Percentiles rank a stretch among this genome's conserved stretches.
Evolutionary conservation across 208 protist genomes (phyloP).

Genomic region (Trypanosoma mega): DNA sequence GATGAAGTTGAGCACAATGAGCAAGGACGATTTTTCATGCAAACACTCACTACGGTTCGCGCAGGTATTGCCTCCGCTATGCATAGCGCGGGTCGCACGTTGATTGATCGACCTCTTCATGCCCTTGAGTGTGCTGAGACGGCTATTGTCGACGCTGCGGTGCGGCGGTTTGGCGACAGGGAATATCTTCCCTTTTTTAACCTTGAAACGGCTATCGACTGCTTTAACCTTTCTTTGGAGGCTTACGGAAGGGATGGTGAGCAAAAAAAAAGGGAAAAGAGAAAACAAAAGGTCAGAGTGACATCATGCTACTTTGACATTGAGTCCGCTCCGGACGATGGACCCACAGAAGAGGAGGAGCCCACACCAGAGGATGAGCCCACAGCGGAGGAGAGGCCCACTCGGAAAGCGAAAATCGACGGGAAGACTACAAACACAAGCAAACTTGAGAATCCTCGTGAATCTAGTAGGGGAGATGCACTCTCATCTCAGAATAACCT

Average conservation of each 20-base stretch:
- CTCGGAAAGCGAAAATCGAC: too few species aligned
- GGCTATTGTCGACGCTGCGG: conserved; percentile 48
- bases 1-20: background rate
- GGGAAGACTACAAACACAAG: too few species aligned
- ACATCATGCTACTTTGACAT: too few species aligned
- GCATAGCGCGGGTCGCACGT: conserved; percentile 37
- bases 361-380: too few species aligned
- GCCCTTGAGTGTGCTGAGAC: conserved; percentile 49
- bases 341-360: background rate
- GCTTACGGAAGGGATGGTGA: conserved; percentile 18
- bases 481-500: too few species aligned
- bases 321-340: too few species aligned
- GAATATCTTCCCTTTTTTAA: conserved; percentile 86
- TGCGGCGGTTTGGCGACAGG: conserved; percentile 44
- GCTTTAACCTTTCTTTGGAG: conserved; percentile 88
- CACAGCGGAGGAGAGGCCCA: too few species aligned
- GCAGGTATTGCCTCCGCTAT: conserved; percentile 35
- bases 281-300: too few species aligned
- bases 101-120: conserved; percentile 49
- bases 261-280: background rate
- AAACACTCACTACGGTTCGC: background rate
- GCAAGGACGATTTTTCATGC: background rate
- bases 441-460: background rate
- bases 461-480: too few species aligned
- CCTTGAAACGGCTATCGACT: conserved; percentile 85